Evolutionary conservation across 306 rosid genomes (phyloP).

Genomic region (Carpinus fangiana): DNA sequence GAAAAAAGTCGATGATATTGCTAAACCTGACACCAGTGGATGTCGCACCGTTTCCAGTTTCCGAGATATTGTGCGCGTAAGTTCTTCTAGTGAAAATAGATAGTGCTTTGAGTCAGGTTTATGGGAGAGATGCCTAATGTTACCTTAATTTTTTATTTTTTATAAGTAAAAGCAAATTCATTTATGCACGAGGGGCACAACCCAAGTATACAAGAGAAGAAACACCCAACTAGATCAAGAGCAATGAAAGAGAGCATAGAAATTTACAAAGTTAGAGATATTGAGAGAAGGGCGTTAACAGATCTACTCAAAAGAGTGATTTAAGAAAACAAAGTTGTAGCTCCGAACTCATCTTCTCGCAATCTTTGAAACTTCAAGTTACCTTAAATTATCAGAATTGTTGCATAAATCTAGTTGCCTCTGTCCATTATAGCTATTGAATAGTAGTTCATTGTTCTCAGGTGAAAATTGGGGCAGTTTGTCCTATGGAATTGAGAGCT

Average conservation of each 20-base stretch:
- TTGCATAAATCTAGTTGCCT: constrained; percentile 12
- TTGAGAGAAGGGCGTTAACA: no score
- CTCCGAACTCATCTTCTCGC: no score
- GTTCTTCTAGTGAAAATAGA: constrained; percentile 1
- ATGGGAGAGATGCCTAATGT: neutral
- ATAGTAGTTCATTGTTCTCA: constrained; percentile 28
- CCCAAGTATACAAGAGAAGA: no score
- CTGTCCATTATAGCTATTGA: constrained; percentile 20
- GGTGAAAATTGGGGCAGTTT: constrained; percentile 74
- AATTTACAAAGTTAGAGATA: no score
- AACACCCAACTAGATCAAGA: no score
- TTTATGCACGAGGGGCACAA: no score
- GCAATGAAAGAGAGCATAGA: no score
- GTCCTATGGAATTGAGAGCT: constrained; percentile 68
- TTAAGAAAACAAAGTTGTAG: no score
- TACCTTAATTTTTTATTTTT: no score
- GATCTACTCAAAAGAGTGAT: no score
- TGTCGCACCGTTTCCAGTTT: neutral
- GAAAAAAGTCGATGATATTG: constrained; percentile 1
- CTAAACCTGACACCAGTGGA: neutral
- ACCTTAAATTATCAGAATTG: neutral
- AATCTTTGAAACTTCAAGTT: no score
- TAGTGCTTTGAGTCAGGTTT: constrained; percentile 11
- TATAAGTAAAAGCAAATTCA: no score
- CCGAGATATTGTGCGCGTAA: neutral